Evolutionary conservation across 2,329 filamentous ascomycete species (phyloP).

Genomic region (Neofusicoccum umdonicola): DNA sequence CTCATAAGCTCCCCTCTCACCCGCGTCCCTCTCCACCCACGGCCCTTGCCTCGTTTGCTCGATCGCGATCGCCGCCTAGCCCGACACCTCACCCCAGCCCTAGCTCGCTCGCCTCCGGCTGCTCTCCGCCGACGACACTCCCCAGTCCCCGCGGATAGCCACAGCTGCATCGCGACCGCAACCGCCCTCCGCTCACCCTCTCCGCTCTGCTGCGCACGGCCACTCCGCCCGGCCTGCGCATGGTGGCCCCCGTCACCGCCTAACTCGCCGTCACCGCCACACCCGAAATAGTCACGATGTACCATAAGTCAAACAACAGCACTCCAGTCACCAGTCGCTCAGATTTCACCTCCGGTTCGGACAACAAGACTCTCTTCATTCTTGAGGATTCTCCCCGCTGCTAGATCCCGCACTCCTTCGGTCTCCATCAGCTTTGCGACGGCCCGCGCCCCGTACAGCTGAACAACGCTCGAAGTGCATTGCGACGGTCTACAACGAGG

Average conservation of each 20-base stretch:
- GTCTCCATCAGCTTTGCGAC: constrained; percentile 11
- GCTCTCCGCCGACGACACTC: constrained; percentile 16
- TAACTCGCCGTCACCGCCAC: constrained; percentile 27
- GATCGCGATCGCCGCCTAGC: constrained; percentile 28
- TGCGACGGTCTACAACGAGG: constrained; percentile 35
- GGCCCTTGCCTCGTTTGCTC: constrained; percentile 29
- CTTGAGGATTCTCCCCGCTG: constrained; percentile 31
- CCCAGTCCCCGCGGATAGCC: background rate
- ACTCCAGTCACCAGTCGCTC: constrained; percentile 46
- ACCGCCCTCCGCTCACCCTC: constrained; percentile 20
- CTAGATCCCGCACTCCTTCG: constrained; percentile 17
- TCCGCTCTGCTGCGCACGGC: constrained; percentile 11
- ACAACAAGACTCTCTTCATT: constrained; percentile 41
- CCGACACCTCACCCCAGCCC: constrained; percentile 9
- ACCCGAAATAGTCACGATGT: constrained; percentile 33
- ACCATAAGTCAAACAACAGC: constrained; percentile 29
- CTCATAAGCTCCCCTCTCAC: constrained; percentile 17
- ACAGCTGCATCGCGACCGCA: constrained; percentile 14
- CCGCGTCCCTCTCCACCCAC: constrained; percentile 11
- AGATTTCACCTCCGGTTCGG: constrained; percentile 35
- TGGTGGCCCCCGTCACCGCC: constrained; percentile 22
- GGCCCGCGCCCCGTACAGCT: constrained; percentile 3
- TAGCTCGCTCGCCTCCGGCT: constrained; percentile 20
- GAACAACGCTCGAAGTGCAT: constrained; percentile 32
- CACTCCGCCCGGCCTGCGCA: constrained; percentile 13